These are phyloP conservation scores for Rhizopus stolonifer DNA, from an alignment of 371 early-diverging fungal species.

Conservation along the genomic window DNA sequence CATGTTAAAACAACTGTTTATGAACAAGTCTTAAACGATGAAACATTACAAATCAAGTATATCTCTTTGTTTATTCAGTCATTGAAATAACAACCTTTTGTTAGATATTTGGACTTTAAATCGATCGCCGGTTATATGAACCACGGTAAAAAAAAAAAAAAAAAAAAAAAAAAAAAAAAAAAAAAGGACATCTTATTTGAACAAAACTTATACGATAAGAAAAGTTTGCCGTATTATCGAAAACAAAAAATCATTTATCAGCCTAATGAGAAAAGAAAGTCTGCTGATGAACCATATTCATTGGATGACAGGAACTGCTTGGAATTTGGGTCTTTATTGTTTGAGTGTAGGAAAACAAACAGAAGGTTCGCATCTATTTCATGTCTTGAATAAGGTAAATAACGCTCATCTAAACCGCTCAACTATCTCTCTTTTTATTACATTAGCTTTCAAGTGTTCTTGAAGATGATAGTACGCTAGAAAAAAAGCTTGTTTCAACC, in stretches of 20 bases:
- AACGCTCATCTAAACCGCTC: not conserved
- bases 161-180: no score
- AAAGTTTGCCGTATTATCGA: not conserved
- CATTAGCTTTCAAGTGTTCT: no score
- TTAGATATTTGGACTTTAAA: constrained; percentile 9
- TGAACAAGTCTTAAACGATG: constrained; percentile 6
- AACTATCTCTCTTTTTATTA: no score
- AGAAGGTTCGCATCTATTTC: constrained; percentile 10
- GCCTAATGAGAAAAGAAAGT: not conserved
- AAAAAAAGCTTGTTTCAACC: not conserved
- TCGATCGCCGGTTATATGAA: constrained; percentile 7
- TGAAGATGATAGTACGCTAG: not conserved
- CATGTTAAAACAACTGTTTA: constrained; percentile 16
- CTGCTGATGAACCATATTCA: constrained; percentile 2
- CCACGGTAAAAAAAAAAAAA: not conserved
- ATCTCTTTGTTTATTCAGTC: no score
- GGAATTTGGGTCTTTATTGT: constrained; percentile 19
- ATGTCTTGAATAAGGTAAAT: constrained; percentile 9
- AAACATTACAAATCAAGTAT: constrained; percentile 6
- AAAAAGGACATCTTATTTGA: no score
- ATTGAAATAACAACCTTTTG: no score
- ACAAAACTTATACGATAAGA: no score
- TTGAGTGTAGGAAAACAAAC: constrained; percentile 8
- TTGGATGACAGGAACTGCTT: constrained; percentile 15
- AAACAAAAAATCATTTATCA: not conserved